These are phyloP conservation scores for Metarhizium robertsii DNA, from an alignment of 2,329 filamentous ascomycete species.

Conservation along the genomic window DNA sequence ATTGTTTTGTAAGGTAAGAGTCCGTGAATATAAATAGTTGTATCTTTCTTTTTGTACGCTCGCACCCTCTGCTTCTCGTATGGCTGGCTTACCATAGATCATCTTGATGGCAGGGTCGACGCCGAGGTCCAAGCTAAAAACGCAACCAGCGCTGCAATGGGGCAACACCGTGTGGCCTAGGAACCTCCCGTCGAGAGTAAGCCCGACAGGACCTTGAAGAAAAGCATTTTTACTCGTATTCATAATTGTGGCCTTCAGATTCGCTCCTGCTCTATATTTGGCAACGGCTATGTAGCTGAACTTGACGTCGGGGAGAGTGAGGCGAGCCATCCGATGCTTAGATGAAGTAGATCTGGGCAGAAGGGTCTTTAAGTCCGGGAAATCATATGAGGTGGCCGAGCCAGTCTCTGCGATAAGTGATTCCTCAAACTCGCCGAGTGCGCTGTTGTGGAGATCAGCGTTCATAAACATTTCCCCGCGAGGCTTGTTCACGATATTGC, in stretches of 20 bases:
- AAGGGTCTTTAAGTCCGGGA: conserved; percentile 44
- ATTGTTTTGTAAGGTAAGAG: conserved; percentile 38
- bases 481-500: background rate
- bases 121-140: conserved; percentile 43
- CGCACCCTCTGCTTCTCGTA: no score
- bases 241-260: conserved; percentile 41
- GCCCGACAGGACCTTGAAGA: conserved; percentile 38
- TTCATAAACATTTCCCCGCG: background rate
- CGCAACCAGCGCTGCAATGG: conserved; percentile 41
- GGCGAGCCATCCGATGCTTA: conserved; percentile 45
- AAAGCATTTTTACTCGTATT: conserved; percentile 44
- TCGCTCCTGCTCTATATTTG: conserved; percentile 47
- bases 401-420: conserved; percentile 44
- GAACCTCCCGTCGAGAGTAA: conserved; percentile 50
- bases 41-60: no score
- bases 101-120: conserved; percentile 45
- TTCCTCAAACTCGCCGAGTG: conserved; percentile 17
- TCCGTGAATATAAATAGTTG: conserved; percentile 12
- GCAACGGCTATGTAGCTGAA: conserved; percentile 46
- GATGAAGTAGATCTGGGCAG: conserved; percentile 33
- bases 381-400: conserved; percentile 46
- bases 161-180: conserved; percentile 44
- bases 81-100: conserved; percentile 39
- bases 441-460: background rate
- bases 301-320: conserved; percentile 34